A percentile compares a stretch with the other conserved stretches of the same genome.
Evolutionary conservation across 1,284 basidiomycete genomes (phyloP).

Genomic region (Melampsora larici-populina): DNA sequence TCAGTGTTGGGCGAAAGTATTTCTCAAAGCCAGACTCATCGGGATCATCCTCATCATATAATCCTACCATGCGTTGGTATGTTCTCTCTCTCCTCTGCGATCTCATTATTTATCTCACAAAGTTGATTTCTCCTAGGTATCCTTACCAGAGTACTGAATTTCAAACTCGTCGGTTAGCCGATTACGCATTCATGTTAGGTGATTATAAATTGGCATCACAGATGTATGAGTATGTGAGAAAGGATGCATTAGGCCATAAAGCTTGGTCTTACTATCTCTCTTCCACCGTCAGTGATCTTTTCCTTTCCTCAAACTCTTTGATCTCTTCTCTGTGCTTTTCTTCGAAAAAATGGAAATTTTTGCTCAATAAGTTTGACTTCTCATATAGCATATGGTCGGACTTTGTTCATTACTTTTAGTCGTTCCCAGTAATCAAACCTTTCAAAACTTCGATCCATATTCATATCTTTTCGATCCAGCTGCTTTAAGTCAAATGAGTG

Average conservation of each 20-base stretch:
- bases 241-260: conserved; percentile 52
- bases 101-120: conserved; percentile 16
- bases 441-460: background rate
- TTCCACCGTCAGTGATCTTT: conserved; percentile 47
- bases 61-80: conserved; percentile 49
- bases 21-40: conserved; percentile 52
- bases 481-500: background rate
- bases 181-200: conserved; percentile 87
- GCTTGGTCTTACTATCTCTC: conserved; percentile 49
- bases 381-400: conserved; percentile 40
- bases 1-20: conserved; percentile 64
- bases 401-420: conserved; percentile 30
- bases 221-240: conserved; percentile 78
- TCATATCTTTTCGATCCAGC: conserved; percentile 21
- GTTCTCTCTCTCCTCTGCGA: conserved; percentile 40
- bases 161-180: conserved; percentile 69
- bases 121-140: conserved; percentile 55
- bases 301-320: background rate
- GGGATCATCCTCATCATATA: conserved; percentile 53
- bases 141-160: conserved; percentile 56
- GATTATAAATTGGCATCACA: conserved; percentile 79
- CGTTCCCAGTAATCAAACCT: no score
- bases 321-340: background rate
- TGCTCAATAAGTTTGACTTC: background rate
- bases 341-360: background rate